Percentiles rank a stretch among this genome's conserved stretches.
These are phyloP conservation scores for Suillus bovinus DNA, from an alignment of 768 basidiomycete species.

Conservation along the genomic window DNA sequence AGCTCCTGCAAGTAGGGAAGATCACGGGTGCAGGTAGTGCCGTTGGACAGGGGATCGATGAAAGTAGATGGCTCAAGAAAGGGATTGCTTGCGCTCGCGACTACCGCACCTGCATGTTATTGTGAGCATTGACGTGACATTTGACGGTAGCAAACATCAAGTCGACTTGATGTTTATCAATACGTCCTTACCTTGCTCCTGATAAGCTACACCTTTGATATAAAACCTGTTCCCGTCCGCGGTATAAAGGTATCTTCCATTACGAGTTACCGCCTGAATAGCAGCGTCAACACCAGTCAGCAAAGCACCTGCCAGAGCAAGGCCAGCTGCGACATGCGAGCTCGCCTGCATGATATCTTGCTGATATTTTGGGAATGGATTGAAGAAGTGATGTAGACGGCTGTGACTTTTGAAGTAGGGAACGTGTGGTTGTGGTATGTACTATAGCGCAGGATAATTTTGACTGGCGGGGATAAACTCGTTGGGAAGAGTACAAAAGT, in stretches of 20 bases:
- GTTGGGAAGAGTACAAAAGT: not conserved
- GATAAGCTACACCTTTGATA: constrained; percentile 87
- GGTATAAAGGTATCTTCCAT: constrained; percentile 81
- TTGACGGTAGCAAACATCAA: not conserved
- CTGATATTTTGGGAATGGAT: constrained; percentile 7
- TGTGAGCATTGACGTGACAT: not conserved
- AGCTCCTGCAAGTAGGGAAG: constrained; percentile 75
- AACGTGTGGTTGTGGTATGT: constrained; percentile 3
- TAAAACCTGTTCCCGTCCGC: constrained; percentile 77
- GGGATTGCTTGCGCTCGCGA: constrained; percentile 52
- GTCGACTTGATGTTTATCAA: not conserved
- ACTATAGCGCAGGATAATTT: not conserved
- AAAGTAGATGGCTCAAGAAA: constrained; percentile 75
- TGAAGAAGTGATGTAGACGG: not conserved
- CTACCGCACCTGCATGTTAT: constrained; percentile 32
- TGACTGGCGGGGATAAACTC: not conserved
- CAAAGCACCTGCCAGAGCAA: constrained; percentile 44
- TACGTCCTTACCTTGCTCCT: constrained; percentile 62
- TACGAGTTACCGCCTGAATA: constrained; percentile 64
- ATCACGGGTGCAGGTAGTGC: constrained; percentile 72
- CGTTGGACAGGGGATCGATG: constrained; percentile 74
- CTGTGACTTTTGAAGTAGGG: constrained; percentile 4
- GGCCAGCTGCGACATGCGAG: constrained; percentile 21
- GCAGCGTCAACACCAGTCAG: constrained; percentile 68
- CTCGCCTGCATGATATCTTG: constrained; percentile 26